phyloP scores from a whole-genome alignment of 75 land plant species.

The Chamaecyparis obtusa region DNA sequence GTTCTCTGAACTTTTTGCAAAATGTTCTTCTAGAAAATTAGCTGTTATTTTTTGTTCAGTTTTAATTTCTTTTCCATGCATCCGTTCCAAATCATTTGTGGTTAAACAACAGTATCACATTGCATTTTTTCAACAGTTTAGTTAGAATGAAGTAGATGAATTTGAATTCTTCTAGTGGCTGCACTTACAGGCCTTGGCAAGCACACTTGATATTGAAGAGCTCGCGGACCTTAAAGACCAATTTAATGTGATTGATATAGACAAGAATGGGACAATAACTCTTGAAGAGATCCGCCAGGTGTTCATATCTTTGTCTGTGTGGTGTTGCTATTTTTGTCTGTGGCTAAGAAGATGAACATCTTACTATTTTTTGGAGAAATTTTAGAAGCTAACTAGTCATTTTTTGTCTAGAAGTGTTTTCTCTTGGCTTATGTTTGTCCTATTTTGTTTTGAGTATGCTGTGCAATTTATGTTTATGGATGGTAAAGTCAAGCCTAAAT shows the following conservation, averaged over 20 bases:
- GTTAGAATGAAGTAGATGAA: background rate
- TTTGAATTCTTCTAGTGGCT: constrained; percentile 6
- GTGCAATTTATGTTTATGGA: background rate
- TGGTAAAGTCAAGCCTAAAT: background rate
- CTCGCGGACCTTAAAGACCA: constrained; percentile 23
- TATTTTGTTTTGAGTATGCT: background rate
- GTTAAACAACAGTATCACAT: background rate
- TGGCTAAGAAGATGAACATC: background rate
- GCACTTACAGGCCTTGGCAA: constrained; percentile 24
- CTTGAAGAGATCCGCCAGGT: constrained; percentile 35
- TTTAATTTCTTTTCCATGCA: background rate
- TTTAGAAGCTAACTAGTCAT: background rate
- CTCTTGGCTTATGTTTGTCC: background rate
- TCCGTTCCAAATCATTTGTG: background rate
- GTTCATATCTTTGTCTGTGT: background rate
- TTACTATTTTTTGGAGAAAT: constrained; percentile 3
- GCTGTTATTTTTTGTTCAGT: background rate
- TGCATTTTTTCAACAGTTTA: background rate
- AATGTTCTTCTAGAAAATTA: background rate
- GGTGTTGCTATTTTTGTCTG: background rate
- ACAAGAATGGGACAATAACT: constrained; percentile 28
- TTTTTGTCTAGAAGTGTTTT: background rate
- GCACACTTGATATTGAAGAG: constrained; percentile 25
- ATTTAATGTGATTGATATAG: constrained; percentile 26
- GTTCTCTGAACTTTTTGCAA: background rate